Conservation (phyloP, 1,284 basidiomycete species). For the Fomitiporia mediterranea region DNA sequence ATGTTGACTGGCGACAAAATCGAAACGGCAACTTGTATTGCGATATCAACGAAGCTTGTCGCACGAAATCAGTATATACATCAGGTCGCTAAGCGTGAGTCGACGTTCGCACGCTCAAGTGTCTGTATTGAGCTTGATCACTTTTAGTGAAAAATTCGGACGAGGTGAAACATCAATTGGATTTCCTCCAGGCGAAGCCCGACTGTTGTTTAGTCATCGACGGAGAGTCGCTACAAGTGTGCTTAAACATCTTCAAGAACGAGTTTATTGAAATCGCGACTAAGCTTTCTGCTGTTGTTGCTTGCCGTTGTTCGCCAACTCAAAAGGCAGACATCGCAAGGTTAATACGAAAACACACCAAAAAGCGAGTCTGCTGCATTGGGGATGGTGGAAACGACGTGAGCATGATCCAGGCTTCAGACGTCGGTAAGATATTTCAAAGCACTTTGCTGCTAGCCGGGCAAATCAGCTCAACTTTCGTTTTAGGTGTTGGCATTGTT, state of each 20-base stretch:
- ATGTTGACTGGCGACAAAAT: slow-evolving; percentile 99
- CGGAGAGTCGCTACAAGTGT: slow-evolving; percentile 93
- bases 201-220: slow-evolving; percentile 99
- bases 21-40: slow-evolving; percentile 98
- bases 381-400: slow-evolving; percentile 95
- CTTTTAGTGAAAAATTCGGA: slow-evolving; percentile 74
- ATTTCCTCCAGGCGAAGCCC: slow-evolving; percentile 90
- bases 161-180: slow-evolving; percentile 84
- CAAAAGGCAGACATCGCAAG: slow-evolving; percentile 98
- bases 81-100: slow-evolving; percentile 88
- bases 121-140: slow-evolving; percentile 18
- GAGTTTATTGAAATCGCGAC: slow-evolving; percentile 97
- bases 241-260: slow-evolving; percentile 82
- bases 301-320: slow-evolving; percentile 96
- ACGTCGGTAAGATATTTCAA: slow-evolving; percentile 63
- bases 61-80: slow-evolving; percentile 97
- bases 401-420: slow-evolving; percentile 93
- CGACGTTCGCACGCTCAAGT: neutral
- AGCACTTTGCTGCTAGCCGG: neutral
- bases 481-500: slow-evolving; percentile 89
- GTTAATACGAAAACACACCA: slow-evolving; percentile 85
- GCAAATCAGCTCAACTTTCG: slow-evolving; percentile 2
- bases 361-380: slow-evolving; percentile 96
- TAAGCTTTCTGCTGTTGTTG: slow-evolving; percentile 93
- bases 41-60: slow-evolving; percentile 95